Percentiles rank a stretch among this genome's conserved stretches.
Evolutionary conservation across 192 early-diverging fungal genomes (phyloP).

Genomic region (Piromyces sp.): DNA sequence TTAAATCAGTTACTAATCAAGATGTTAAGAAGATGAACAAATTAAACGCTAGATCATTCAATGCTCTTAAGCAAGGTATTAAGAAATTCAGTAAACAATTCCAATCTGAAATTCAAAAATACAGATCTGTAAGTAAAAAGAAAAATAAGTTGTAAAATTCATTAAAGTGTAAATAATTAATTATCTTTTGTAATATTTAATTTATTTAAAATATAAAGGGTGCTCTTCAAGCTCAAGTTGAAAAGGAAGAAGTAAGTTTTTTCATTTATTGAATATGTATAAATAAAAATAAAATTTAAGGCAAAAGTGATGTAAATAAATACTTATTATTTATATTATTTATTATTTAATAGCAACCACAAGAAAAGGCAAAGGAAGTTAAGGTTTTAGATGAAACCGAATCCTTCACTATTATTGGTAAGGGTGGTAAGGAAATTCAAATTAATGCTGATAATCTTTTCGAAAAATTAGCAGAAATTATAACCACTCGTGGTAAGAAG

Average conservation of each 20-base stretch:
- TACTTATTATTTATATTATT: too few species aligned
- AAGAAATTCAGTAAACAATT: constrained; percentile 71
- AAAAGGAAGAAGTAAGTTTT: background rate
- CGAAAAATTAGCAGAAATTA: constrained; percentile 60
- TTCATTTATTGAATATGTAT: background rate
- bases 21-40: constrained; percentile 72
- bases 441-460: constrained; percentile 58
- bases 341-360: too few species aligned
- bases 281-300: constrained; percentile 6
- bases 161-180: too few species aligned
- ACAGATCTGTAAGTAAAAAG: constrained; percentile 7
- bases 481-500: constrained; percentile 81
- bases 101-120: constrained; percentile 54
- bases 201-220: background rate
- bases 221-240: background rate
- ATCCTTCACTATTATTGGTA: constrained; percentile 25
- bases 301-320: too few species aligned
- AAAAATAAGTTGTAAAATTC: too few species aligned
- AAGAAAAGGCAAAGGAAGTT: constrained; percentile 5
- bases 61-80: constrained; percentile 80
- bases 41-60: constrained; percentile 61
- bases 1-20: constrained; percentile 53
- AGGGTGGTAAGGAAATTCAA: constrained; percentile 22
- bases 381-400: constrained; percentile 7
- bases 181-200: constrained; percentile 5